Base-by-base conservation (phyloP, 2,329 filamentous ascomycete genomes). In the Mycosphaerella sp. region DNA sequence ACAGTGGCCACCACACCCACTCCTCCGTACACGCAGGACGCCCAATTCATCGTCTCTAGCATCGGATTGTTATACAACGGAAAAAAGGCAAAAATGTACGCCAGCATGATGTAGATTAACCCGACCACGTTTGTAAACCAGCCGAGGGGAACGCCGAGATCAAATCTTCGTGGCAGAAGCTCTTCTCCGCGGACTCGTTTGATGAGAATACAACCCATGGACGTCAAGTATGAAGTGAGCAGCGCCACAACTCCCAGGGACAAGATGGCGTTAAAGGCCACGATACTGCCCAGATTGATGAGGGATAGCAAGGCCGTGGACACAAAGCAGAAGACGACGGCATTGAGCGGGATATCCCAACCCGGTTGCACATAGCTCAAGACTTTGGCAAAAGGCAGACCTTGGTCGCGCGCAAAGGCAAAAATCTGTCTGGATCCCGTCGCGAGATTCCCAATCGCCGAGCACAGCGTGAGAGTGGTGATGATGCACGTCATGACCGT, bases 261-360 rank as follows among this genome's bases (percentile, higher is more conserved):
- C n/a, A 75, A 66, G 42, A 74, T 72, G 40, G 71, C 71, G 56
- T 71, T 69, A 53, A 77, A 70, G 14, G 70, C 71, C n/a, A 72
- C 69, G 17, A 68, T 72, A 39, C 66, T 67, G 39, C 68, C 70
- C 34, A 72, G 59, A 47, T 69, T 70, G 41, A 62, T 60, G 34
- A 64, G 48, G 21, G 61, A 62, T 23, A 64, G 51, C 3, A 64
- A 51, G 4, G 59, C 51, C 2, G 65, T 60, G 59, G 56, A 58
- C 48, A 43, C 46, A 48, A 62, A 61, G 52, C 56, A 58, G 17
- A 62, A 50, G 6, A 59, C 40, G 56, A 67, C 63, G 9, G 66
- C 60, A 26, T 66, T 67, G 21, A 66, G 44, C 1, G 66, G 66
- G 29, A 68, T 60, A 29, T 61, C 58, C 59, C 55, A 59, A 14